Conservation (phyloP, 257 asterid genomes). For the Solanum raphanifolium region DNA sequence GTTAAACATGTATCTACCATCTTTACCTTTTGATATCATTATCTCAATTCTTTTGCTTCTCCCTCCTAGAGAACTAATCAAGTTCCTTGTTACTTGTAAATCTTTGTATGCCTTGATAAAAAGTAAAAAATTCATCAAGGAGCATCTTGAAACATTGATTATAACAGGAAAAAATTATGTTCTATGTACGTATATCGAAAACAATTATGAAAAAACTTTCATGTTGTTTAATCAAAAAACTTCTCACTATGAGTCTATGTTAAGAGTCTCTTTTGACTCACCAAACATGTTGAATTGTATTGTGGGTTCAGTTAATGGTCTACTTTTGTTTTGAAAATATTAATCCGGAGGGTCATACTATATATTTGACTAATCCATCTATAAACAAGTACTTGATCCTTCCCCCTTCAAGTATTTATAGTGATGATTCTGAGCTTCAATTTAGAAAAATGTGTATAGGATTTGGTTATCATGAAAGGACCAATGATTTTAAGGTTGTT, state of each 20-base stretch:
- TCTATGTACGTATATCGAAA: background rate
- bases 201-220: background rate
- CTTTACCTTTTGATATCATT: background rate
- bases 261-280: background rate
- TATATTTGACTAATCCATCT: background rate
- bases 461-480: slow-evolving; percentile 2
- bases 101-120: background rate
- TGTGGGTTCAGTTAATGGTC: background rate
- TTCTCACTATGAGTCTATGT: background rate
- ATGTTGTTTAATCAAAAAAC: background rate
- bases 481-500: background rate
- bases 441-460: background rate
- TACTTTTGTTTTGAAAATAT: background rate
- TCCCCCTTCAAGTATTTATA: background rate
- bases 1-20: background rate
- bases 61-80: background rate
- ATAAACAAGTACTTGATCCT: background rate
- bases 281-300: background rate
- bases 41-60: background rate
- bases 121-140: background rate
- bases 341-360: background rate
- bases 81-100: background rate
- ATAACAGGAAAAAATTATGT: background rate
- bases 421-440: background rate
- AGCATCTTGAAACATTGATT: background rate